phyloP scores from a whole-genome alignment of 768 basidiomycete species.

The Boletus sp. region DNA sequence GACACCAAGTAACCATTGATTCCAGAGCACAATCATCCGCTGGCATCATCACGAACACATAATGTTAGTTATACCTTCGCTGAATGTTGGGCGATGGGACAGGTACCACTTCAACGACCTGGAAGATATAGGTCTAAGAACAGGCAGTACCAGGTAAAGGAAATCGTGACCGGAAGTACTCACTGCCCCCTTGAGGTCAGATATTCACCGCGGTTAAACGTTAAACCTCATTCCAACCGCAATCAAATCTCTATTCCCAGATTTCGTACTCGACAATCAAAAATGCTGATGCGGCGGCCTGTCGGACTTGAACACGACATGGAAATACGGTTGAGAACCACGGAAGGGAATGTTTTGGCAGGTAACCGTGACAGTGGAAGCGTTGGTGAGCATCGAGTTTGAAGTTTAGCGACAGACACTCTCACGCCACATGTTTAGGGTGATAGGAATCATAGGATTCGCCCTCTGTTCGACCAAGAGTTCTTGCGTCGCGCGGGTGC shows the following conservation, averaged over 20 bases:
- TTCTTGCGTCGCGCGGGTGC: too few relatives aligned
- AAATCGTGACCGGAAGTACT: slow-evolving; percentile 35
- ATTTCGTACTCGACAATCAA: slow-evolving; percentile 72
- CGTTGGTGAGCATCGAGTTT: too few relatives aligned
- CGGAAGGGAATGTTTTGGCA: too few relatives aligned
- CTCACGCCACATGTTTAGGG: too few relatives aligned
- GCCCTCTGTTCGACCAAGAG: too few relatives aligned
- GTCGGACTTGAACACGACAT: too few relatives aligned
- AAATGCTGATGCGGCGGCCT: too few relatives aligned
- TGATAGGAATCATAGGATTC: too few relatives aligned
- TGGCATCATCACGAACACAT: slow-evolving; percentile 85
- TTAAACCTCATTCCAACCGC: slow-evolving; percentile 94
- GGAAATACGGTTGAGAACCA: too few relatives aligned
- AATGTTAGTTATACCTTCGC: slow-evolving; percentile 80
- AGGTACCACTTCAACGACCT: slow-evolving; percentile 87
- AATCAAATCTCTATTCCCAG: slow-evolving; percentile 85
- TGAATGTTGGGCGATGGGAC: slow-evolving; percentile 56
- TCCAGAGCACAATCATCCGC: slow-evolving; percentile 87
- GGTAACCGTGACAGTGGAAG: too few relatives aligned
- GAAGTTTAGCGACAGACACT: too few relatives aligned
- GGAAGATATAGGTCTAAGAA: slow-evolving; percentile 88
- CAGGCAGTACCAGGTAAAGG: slow-evolving; percentile 1
- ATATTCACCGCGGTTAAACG: slow-evolving; percentile 93
- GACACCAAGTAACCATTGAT: slow-evolving; percentile 92
- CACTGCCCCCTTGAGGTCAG: slow-evolving; percentile 89